Conservation (phyloP, 2,329 filamentous ascomycete genomes). For the Venturia nashicola region DNA sequence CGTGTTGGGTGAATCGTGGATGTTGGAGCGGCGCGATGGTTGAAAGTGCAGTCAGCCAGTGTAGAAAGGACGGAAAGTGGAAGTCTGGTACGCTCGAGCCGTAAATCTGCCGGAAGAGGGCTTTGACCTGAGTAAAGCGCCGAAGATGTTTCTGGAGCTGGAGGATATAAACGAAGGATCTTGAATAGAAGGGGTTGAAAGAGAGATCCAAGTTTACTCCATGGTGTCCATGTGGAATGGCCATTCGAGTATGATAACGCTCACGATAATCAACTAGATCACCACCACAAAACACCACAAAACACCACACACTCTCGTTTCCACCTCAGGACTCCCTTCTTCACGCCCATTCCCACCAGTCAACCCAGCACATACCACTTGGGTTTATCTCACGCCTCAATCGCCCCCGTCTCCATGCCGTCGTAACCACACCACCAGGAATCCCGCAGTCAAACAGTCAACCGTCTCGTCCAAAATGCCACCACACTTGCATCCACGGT, state of each 20-base stretch:
- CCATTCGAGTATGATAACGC: too few species aligned
- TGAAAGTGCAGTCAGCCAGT: too few species aligned
- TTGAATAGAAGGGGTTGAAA: neutral
- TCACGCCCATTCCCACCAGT: neutral
- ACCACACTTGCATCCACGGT: slow-evolving; percentile 80
- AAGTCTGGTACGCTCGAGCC: too few species aligned
- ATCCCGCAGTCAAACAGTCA: neutral
- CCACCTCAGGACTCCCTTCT: neutral
- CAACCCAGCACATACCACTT: neutral
- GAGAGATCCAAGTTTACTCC: neutral
- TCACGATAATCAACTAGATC: neutral
- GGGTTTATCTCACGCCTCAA: neutral
- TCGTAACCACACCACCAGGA: slow-evolving; percentile 9
- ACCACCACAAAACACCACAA: neutral
- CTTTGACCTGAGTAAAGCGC: too few species aligned
- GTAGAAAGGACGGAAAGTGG: too few species aligned
- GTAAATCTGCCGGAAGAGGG: too few species aligned
- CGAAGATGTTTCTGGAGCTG: too few species aligned
- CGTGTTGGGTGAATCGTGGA: neutral
- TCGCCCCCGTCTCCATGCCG: neutral
- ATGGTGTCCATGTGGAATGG: neutral
- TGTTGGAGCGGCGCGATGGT: too few species aligned
- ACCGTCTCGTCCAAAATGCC: slow-evolving; percentile 20
- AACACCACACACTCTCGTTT: neutral
- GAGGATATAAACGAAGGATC: neutral